Conservation (phyloP, 2,329 filamentous ascomycete species). For the Cucurbitaria berberidis region DNA sequence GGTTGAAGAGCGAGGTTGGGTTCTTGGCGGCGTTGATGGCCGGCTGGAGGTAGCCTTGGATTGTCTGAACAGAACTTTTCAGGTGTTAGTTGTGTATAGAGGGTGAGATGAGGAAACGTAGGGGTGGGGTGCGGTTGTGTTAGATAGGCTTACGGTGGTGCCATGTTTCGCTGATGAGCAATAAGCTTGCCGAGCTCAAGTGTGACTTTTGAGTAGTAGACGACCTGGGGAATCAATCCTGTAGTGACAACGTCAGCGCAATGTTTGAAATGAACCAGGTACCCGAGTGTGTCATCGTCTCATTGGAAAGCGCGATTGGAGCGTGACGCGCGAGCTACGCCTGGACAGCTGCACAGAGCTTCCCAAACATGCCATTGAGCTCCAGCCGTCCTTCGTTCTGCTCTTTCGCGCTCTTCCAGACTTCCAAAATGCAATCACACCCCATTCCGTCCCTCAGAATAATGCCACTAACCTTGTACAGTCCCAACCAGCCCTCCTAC, state of each 20-base stretch:
- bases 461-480: slow-evolving; percentile 76
- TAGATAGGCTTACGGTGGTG: slow-evolving; percentile 87
- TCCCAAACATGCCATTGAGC: slow-evolving; percentile 24
- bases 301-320: neutral
- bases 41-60: slow-evolving; percentile 86
- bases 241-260: slow-evolving; percentile 26
- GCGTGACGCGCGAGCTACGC: slow-evolving; percentile 2
- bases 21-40: slow-evolving; percentile 73
- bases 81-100: slow-evolving; percentile 23
- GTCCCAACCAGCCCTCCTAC: slow-evolving; percentile 72
- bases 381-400: neutral
- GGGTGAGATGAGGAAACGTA: neutral
- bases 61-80: slow-evolving; percentile 73
- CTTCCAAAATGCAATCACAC: slow-evolving; percentile 8
- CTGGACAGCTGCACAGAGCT: slow-evolving; percentile 19
- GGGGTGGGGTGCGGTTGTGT: slow-evolving; percentile 1
- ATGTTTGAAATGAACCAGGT: neutral
- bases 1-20: slow-evolving; percentile 65
- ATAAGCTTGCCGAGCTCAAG: slow-evolving; percentile 88
- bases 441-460: slow-evolving; percentile 1
- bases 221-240: slow-evolving; percentile 84
- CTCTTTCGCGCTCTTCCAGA: neutral
- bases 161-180: slow-evolving; percentile 87
- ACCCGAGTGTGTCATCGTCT: neutral
- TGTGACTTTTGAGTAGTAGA: slow-evolving; percentile 92